Percentiles rank a stretch among this genome's conserved stretches.
phyloP scores from a whole-genome alignment of 2,329 filamentous ascomycete genomes.

The Phialemoniopsis sp. region DNA sequence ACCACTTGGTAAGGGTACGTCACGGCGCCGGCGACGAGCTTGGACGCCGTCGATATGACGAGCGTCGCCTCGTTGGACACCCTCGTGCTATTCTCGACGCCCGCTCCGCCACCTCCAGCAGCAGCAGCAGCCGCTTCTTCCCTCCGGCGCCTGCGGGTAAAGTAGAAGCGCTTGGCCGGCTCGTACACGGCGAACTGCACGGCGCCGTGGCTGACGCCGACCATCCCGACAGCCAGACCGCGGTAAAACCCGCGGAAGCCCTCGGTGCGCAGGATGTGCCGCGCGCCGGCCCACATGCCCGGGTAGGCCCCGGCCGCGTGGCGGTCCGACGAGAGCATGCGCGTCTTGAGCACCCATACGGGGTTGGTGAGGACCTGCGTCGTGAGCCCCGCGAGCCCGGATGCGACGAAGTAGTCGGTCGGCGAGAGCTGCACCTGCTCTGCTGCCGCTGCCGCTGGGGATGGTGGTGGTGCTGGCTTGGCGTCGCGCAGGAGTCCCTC shows the following conservation, averaged over 20 bases:
- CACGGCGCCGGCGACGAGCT: constrained; percentile 81
- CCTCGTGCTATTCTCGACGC: constrained; percentile 15
- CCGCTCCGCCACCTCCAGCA: background rate
- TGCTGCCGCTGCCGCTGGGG: constrained; percentile 3
- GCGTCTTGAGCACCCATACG: constrained; percentile 96
- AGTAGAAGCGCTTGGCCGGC: constrained; percentile 52
- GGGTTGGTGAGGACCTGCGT: constrained; percentile 88
- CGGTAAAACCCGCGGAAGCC: constrained; percentile 81
- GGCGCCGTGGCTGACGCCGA: constrained; percentile 88
- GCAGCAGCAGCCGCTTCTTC: constrained; percentile 1
- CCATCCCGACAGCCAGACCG: constrained; percentile 74
- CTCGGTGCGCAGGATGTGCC: constrained; percentile 64
- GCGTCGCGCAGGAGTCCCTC: constrained; percentile 39
- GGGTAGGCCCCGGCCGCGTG: constrained; percentile 74
- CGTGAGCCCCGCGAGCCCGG: constrained; percentile 63
- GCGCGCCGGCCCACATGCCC: constrained; percentile 68
- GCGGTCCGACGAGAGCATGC: constrained; percentile 85
- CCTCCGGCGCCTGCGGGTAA: constrained; percentile 36
- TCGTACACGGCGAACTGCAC: constrained; percentile 98
- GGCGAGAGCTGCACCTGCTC: constrained; percentile 39
- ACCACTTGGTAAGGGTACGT: constrained; percentile 97
- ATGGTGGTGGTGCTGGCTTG: constrained; percentile 15
- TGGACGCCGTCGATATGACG: constrained; percentile 74
- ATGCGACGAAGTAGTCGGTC: constrained; percentile 77
- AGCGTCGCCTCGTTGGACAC: constrained; percentile 74